Base-by-base conservation (phyloP, 306 rosid species). In the Lathyrus tuberosus region DNA sequence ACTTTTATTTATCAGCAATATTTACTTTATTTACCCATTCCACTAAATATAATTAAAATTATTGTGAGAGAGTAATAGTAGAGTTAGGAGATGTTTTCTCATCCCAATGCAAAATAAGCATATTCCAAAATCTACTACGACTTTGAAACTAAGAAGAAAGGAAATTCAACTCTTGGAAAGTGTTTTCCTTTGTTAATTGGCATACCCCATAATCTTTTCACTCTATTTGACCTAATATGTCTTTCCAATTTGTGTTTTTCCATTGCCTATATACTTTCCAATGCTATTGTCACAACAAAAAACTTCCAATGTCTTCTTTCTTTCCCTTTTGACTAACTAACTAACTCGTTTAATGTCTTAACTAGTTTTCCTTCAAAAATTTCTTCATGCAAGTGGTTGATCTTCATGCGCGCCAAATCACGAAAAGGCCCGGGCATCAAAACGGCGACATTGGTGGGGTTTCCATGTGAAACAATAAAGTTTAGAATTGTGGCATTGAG, bases 401-500 rank as follows among this genome's bases (percentile, higher is more conserved):
- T 26, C 30, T 26, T 26, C 4, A 0, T 26, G 30, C 30, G 30
- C 30, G 30, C 30, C 0, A 26, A 26, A 26, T 26, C 74, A 75
- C 64, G 33, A 74, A 72, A 77, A 69, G 72, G 85, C 85, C 67
- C 86, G 78, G 70, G 73, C 91, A 75, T 79, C 89, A 46, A 86
- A 85, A 85, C 84, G 96, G 89, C 96, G 79, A 73, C 82, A 83
- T 67, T 63, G 35, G 17, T 71, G 89, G 65, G 38, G 71, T 7
- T 54, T 31, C 49, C 69, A 88, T 89, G 89, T 83, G 89, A 72
- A 30, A 53, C 2, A 28, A 28, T 68, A 60, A 65, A 41, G 13
- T 65, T 22, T 53, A 7, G 38, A 56, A 56, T 65, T 5, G 66
- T 40, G 69, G 52, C 12, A 48, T 52, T 73, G 38, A 61, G 40